Evolutionary conservation across 2,329 filamentous ascomycete genomes (phyloP).

Genomic region (Trichoderma sp.): DNA sequence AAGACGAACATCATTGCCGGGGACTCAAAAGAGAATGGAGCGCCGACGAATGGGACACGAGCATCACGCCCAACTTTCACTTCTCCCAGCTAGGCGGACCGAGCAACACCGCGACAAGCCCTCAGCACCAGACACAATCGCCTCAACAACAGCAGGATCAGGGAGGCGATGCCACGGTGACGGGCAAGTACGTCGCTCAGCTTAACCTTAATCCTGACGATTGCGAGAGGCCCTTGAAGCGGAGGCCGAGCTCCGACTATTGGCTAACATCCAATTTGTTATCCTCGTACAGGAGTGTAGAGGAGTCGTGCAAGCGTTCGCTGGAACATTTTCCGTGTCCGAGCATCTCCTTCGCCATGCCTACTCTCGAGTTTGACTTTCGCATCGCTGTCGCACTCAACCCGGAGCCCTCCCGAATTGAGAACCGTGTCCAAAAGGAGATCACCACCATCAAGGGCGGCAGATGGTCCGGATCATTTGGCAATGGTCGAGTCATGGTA

Average conservation of each 20-base stretch:
- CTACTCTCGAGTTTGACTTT: constrained; percentile 52
- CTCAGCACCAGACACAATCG: constrained; percentile 17
- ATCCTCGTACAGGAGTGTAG: constrained; percentile 35
- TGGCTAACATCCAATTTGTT: constrained; percentile 27
- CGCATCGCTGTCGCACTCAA: constrained; percentile 51
- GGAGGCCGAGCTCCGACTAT: constrained; percentile 12
- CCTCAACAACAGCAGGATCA: constrained; percentile 20
- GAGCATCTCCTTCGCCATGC: constrained; percentile 47
- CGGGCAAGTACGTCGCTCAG: constrained; percentile 25
- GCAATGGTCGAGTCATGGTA: constrained; percentile 50
- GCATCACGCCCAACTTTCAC: constrained; percentile 28
- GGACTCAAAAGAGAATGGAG: constrained; percentile 27
- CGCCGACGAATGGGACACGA: constrained; percentile 37
- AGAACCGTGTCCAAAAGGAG: constrained; percentile 48
- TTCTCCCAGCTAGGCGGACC: constrained; percentile 4
- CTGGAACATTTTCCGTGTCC: constrained; percentile 47
- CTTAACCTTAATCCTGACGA: constrained; percentile 6
- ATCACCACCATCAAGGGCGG: constrained; percentile 52
- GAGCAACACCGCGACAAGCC: constrained; percentile 17
- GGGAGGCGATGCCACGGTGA: constrained; percentile 13
- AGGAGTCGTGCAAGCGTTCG: constrained; percentile 43
- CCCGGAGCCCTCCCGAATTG: constrained; percentile 47
- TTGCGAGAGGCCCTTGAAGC: constrained; percentile 14
- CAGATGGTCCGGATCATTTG: constrained; percentile 52
- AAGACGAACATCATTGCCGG: constrained; percentile 27